A percentile compares a stretch with the other conserved stretches of the same genome.
Conservation (phyloP, 805 yeast species). For the Saccharomycopsis fibuligera region DNA sequence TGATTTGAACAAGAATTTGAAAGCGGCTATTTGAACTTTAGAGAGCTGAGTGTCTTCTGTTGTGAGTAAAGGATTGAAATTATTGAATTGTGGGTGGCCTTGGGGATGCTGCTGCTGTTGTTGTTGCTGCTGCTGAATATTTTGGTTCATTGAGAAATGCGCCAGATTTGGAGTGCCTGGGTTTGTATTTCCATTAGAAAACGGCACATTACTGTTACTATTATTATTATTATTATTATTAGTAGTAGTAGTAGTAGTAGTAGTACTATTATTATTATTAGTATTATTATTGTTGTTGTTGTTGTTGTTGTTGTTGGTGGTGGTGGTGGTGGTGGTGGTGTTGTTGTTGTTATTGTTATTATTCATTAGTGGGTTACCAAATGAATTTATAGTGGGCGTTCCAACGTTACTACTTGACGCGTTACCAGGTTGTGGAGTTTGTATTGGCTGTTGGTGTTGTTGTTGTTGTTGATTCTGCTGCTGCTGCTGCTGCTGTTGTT, state of each 20-base stretch:
- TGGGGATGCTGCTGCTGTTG: conserved; percentile 24
- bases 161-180: conserved; percentile 10
- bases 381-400: no score
- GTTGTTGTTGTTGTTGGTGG: neutral
- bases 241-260: conserved; percentile 13
- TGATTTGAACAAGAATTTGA: conserved; percentile 11
- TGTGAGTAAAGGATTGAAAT: conserved; percentile 15
- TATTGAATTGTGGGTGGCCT: conserved; percentile 21
- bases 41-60: conserved; percentile 14
- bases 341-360: neutral
- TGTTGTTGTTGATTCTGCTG: neutral
- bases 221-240: conserved; percentile 9
- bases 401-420: no score
- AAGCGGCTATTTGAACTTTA: conserved; percentile 18
- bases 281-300: neutral
- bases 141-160: neutral
- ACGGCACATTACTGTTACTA: neutral
- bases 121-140: conserved; percentile 8
- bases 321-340: neutral
- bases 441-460: no score
- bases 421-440: no score
- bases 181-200: neutral
- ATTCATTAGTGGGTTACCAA: neutral
- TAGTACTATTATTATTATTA: neutral
- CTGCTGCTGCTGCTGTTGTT: neutral